These are phyloP conservation scores for Salvia splendens DNA, from an alignment of 257 asterid species.

Conservation along the genomic window DNA sequence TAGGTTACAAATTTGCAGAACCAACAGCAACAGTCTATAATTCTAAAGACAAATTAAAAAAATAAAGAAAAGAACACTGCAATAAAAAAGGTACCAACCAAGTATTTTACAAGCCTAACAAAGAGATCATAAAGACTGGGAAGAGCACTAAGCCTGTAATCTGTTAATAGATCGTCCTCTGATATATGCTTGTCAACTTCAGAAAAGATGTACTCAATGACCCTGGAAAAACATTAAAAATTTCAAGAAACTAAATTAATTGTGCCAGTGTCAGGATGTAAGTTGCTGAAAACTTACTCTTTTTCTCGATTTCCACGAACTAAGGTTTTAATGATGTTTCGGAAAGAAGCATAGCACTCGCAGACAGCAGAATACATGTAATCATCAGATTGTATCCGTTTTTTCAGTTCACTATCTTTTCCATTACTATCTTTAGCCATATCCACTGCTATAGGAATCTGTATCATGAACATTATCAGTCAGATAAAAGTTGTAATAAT, in stretches of 20 bases:
- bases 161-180: slow-evolving; percentile 57
- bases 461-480: no score
- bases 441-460: slow-evolving; percentile 99
- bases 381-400: slow-evolving; percentile 75
- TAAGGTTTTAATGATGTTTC: slow-evolving; percentile 68
- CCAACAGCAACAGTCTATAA: no score
- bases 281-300: slow-evolving; percentile 50
- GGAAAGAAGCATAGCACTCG: slow-evolving; percentile 93
- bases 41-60: no score
- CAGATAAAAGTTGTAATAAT: no score
- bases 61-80: no score
- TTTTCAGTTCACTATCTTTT: slow-evolving; percentile 82
- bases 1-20: slow-evolving; percentile 5
- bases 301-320: slow-evolving; percentile 76
- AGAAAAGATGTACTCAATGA: slow-evolving; percentile 74
- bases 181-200: slow-evolving; percentile 83
- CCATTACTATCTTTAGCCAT: slow-evolving; percentile 99
- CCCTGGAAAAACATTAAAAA: slow-evolving; percentile 46
- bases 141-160: slow-evolving; percentile 80
- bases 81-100: slow-evolving; percentile 51
- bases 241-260: no score
- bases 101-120: slow-evolving; percentile 83
- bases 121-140: slow-evolving; percentile 86
- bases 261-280: no score
- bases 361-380: slow-evolving; percentile 94